Evolutionary conservation across 768 basidiomycete species (phyloP), one percentile per base, ranked within the genome.

Genomic region (Serendipita sp.): DNA sequence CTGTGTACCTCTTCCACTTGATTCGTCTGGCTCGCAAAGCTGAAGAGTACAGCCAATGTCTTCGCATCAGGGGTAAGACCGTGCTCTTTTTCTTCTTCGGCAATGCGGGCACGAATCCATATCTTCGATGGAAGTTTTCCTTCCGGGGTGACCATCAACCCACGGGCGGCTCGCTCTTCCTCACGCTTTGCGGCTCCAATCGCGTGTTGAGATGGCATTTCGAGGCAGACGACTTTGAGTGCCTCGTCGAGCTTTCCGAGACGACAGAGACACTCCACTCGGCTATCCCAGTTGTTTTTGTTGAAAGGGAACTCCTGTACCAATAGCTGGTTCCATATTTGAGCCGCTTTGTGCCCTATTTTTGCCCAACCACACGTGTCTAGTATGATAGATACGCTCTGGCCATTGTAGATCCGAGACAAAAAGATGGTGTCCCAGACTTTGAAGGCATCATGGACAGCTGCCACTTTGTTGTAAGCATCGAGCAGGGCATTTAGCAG

Each of bases 401-500:
- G 73, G 63, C 82, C 74, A 72, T 85, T 80, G 69, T 80, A 84
- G 53, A 74, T 76, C 16, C 80, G 78, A n/a, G 81, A 75, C 46
- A 82, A 69, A 69, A 80, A 80, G 72, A 90, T 78, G 70, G 78
- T 77, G 70, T 91, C 84, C 91, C 92, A 97, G 2, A 95, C 79
- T 40, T 84, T 78, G 68, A 82, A 85, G 15, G 87, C 84, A 64
- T 88, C 86, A 0, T 74, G 75, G 66, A 85, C 87, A 65, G 82
- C 83, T 3, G 83, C 83, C 4, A 85, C 77, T n/a, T 84, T 84
- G 68, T 88, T 84, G 73, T 94, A 97, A 0, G 89, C 84, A 72
- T 90, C 83, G 87, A 96, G 90, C 66, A 96, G 75, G 69, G 88
- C 82, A 71, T 92, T 94, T 80, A 87, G 85, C 11, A 91, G 76